Conservation (phyloP, 140 eudicot species). For the Bidens hawaiensis region DNA sequence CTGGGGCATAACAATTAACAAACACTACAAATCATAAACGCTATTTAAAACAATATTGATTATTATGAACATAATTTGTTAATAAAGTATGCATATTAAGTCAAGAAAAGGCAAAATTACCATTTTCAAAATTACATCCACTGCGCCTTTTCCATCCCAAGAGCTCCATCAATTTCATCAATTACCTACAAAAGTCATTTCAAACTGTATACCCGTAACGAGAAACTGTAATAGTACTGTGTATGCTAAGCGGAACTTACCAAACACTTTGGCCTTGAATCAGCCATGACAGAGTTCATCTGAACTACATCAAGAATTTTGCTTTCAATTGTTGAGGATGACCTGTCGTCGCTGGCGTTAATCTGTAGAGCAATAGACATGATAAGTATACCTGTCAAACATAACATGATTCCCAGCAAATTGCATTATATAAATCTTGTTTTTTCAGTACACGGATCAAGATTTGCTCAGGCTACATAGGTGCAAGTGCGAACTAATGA, state of each 20-base stretch:
- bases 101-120: conserved; percentile 32
- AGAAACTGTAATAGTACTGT: neutral
- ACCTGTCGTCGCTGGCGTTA: conserved; percentile 97
- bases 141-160: conserved; percentile 98
- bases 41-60: neutral
- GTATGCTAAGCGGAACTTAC: conserved; percentile 37
- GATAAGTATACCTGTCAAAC: neutral
- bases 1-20: neutral
- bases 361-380: conserved; percentile 43
- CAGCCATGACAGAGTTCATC: conserved; percentile 87
- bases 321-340: conserved; percentile 72
- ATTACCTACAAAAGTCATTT: conserved; percentile 48
- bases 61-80: neutral
- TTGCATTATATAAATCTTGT: neutral
- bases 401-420: neutral
- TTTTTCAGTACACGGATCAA: neutral
- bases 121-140: conserved; percentile 82
- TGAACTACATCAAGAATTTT: conserved; percentile 93
- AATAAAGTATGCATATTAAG: neutral
- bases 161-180: conserved; percentile 99
- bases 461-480: neutral
- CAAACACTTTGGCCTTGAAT: conserved; percentile 97
- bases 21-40: neutral
- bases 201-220: conserved; percentile 3
- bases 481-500: neutral